These are phyloP conservation scores for Onygena corvina DNA, from an alignment of 2,329 filamentous ascomycete species.

Conservation along the genomic window DNA sequence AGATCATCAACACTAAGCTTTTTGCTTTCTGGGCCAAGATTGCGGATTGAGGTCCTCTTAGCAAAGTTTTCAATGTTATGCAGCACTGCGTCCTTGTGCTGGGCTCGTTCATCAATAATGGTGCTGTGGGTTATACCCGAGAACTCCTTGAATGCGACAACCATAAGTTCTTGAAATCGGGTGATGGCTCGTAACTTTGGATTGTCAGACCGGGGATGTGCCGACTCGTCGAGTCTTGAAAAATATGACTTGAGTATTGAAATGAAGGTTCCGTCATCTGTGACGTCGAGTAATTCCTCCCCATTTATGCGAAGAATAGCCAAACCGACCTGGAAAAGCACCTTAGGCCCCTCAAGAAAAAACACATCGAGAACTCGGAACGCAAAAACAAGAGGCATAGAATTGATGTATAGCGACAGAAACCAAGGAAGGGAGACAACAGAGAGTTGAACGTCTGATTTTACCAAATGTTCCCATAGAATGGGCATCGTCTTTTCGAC, in stretches of 20 bases:
- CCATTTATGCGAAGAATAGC: slow-evolving; percentile 97
- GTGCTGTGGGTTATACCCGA: slow-evolving; percentile 87
- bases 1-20: slow-evolving; percentile 74
- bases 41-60: slow-evolving; percentile 90
- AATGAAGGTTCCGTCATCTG: slow-evolving; percentile 93
- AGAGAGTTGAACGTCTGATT: slow-evolving; percentile 90
- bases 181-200: slow-evolving; percentile 89
- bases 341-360: slow-evolving; percentile 94
- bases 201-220: slow-evolving; percentile 90
- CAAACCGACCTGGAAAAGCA: slow-evolving; percentile 89
- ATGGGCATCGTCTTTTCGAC: slow-evolving; percentile 99
- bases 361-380: slow-evolving; percentile 96
- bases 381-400: slow-evolving; percentile 95
- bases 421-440: slow-evolving; percentile 98
- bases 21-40: slow-evolving; percentile 92
- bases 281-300: slow-evolving; percentile 82
- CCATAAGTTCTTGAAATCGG: slow-evolving; percentile 95
- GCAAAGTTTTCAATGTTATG: slow-evolving; percentile 96
- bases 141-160: slow-evolving; percentile 97
- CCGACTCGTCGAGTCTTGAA: slow-evolving; percentile 81
- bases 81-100: slow-evolving; percentile 87
- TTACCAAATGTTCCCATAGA: slow-evolving; percentile 94
- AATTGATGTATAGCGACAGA: slow-evolving; percentile 95
- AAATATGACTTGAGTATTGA: slow-evolving; percentile 94
- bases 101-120: slow-evolving; percentile 75